Evolutionary conservation across 305 asterid species (phyloP).

Genomic region (Striga hermonthica): DNA sequence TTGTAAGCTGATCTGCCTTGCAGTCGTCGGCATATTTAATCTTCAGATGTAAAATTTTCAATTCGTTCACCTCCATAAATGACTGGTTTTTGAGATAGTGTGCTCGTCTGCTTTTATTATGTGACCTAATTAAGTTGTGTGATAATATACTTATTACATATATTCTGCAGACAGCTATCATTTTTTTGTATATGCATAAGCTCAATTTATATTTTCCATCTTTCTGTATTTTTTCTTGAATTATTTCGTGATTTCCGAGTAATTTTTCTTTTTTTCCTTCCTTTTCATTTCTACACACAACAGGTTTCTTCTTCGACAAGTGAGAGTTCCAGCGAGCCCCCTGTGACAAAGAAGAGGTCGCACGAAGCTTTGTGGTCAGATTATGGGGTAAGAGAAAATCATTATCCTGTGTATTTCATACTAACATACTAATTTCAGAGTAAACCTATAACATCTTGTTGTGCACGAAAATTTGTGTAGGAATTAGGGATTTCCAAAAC

Average conservation of each 20-base stretch:
- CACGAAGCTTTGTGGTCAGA: constrained; percentile 47
- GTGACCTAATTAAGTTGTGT: constrained; percentile 4
- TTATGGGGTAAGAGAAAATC: constrained; percentile 51
- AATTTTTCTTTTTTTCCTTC: neutral
- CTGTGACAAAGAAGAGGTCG: constrained; percentile 48
- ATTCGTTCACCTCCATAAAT: neutral
- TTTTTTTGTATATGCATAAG: neutral
- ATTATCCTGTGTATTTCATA: neutral
- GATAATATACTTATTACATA: neutral
- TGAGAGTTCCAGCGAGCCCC: constrained; percentile 51
- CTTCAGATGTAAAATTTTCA: neutral
- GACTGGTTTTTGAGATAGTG: constrained; percentile 13
- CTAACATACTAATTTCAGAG: too few species aligned
- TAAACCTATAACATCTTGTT: too few species aligned
- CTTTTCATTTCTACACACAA: constrained; percentile 30
- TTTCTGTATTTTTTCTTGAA: constrained; percentile 1
- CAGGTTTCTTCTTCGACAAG: constrained; percentile 52
- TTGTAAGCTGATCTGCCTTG: constrained; percentile 4
- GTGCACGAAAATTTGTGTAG: too few species aligned
- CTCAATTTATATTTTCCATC: constrained; percentile 6
- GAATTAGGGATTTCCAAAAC: too few species aligned
- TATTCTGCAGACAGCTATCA: neutral
- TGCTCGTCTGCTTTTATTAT: neutral
- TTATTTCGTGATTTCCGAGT: constrained; percentile 23
- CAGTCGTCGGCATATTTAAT: constrained; percentile 2